phyloP scores from a whole-genome alignment of 2,329 filamentous ascomycete genomes.

The Thelonectria blattea region DNA sequence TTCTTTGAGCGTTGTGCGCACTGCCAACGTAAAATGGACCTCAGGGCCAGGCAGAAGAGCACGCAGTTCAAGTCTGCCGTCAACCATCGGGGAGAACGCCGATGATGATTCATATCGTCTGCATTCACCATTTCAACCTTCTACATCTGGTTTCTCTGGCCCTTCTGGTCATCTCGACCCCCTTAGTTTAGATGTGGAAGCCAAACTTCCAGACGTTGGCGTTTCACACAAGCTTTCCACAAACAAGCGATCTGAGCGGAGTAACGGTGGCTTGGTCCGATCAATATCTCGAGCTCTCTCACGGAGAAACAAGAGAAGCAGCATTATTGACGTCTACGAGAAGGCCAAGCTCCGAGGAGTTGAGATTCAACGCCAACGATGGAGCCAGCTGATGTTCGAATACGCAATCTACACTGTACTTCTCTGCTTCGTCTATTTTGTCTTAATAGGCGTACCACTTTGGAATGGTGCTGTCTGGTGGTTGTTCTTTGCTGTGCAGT shows the following conservation, averaged over 20 bases:
- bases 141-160: slow-evolving; percentile 1
- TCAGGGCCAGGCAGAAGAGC: slow-evolving; percentile 11
- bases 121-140: not conserved
- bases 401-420: slow-evolving; percentile 7
- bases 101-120: not conserved
- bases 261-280: not conserved
- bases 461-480: slow-evolving; percentile 20
- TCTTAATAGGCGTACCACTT: slow-evolving; percentile 13
- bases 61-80: slow-evolving; percentile 13
- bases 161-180: not conserved
- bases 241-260: not conserved
- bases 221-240: not conserved
- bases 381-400: slow-evolving; percentile 15
- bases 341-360: slow-evolving; percentile 11
- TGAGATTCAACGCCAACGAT: slow-evolving; percentile 9
- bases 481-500: slow-evolving; percentile 2
- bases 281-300: slow-evolving; percentile 10
- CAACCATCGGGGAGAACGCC: not conserved
- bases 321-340: slow-evolving; percentile 17
- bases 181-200: not conserved
- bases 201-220: not conserved
- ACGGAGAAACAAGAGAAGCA: slow-evolving; percentile 5
- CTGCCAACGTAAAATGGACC: slow-evolving; percentile 13
- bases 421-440: slow-evolving; percentile 18
- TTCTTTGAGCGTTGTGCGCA: slow-evolving; percentile 17